phyloP scores from a whole-genome alignment of 805 yeast species.

The Myxozyma vanderwaltii region DNA sequence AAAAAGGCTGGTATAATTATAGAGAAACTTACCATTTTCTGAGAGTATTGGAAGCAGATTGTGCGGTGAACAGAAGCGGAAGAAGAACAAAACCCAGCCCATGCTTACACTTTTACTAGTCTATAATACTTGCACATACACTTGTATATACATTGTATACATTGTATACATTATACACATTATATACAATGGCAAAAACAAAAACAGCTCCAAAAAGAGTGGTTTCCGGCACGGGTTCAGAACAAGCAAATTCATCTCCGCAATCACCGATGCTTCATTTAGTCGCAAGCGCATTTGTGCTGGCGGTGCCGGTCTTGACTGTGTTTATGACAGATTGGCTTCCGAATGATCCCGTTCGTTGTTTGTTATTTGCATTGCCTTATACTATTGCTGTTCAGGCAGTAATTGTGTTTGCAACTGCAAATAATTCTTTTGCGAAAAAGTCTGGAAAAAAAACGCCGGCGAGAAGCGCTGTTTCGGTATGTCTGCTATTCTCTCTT shows the following conservation, averaged over 20 bases:
- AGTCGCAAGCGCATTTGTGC: conserved; percentile 4
- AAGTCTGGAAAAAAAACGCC: background rate
- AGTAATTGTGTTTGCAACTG: background rate
- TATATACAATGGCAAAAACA: conserved; percentile 12
- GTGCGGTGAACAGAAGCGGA: too few relatives aligned
- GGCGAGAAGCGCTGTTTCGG: background rate
- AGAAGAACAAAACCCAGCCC: too few relatives aligned
- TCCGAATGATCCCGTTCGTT: conserved; percentile 19
- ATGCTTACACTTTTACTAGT: too few relatives aligned
- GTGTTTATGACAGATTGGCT: conserved; percentile 34
- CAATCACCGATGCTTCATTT: background rate
- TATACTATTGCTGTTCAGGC: background rate
- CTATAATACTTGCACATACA: too few relatives aligned
- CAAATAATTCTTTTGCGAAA: background rate
- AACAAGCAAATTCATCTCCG: too few relatives aligned
- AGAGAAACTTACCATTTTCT: too few relatives aligned
- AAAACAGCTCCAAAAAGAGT: conserved; percentile 13
- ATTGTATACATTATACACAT: too few relatives aligned
- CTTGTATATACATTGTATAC: too few relatives aligned
- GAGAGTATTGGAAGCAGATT: too few relatives aligned
- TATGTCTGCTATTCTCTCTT: background rate
- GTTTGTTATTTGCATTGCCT: background rate
- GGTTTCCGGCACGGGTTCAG: too few relatives aligned
- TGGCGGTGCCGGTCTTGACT: conserved; percentile 18
- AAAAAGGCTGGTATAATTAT: too few relatives aligned